phyloP scores from a whole-genome alignment of 129 eudicot species.

The Artemisia argyi region DNA sequence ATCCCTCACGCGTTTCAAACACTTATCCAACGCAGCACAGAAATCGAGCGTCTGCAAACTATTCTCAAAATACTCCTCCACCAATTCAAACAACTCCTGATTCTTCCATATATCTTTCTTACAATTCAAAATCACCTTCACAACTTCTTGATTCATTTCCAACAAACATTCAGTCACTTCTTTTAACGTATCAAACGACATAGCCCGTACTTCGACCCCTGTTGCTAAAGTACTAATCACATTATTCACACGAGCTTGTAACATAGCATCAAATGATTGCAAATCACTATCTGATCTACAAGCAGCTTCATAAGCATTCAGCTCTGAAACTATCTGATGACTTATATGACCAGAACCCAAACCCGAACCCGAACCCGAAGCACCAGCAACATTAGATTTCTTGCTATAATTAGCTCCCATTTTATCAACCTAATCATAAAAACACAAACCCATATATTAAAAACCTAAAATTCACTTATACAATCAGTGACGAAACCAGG shows the following conservation, averaged over 20 bases:
- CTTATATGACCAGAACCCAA: conserved; percentile 40
- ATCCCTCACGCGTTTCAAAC: conserved; percentile 64
- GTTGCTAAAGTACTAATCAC: conserved; percentile 64
- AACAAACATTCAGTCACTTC: conserved; percentile 79
- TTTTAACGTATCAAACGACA: conserved; percentile 73
- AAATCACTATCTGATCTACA: conserved; percentile 66
- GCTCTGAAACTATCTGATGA: conserved; percentile 53
- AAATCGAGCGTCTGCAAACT: conserved; percentile 80
- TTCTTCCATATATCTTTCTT: conserved; percentile 88
- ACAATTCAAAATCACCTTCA: conserved; percentile 77
- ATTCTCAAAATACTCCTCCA: conserved; percentile 81
- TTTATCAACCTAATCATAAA: conserved; percentile 1
- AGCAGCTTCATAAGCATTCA: conserved; percentile 70
- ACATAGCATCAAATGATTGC: conserved; percentile 64
- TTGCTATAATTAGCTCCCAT: conserved; percentile 91
- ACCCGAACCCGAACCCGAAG: conserved; percentile 30
- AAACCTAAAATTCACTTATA: neutral
- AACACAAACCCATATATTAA: conserved; percentile 1
- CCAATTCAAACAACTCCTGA: conserved; percentile 79
- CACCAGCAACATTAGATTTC: conserved; percentile 52
- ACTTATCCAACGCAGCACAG: conserved; percentile 79
- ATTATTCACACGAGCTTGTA: conserved; percentile 72
- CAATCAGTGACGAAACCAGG: neutral
- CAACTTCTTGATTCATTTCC: conserved; percentile 92
- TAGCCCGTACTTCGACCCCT: conserved; percentile 79